Percentiles rank a stretch among this genome's conserved stretches.
These are phyloP conservation scores for Backusella luteola DNA, from an alignment of 192 early-diverging fungal genomes.

Conservation along the genomic window DNA sequence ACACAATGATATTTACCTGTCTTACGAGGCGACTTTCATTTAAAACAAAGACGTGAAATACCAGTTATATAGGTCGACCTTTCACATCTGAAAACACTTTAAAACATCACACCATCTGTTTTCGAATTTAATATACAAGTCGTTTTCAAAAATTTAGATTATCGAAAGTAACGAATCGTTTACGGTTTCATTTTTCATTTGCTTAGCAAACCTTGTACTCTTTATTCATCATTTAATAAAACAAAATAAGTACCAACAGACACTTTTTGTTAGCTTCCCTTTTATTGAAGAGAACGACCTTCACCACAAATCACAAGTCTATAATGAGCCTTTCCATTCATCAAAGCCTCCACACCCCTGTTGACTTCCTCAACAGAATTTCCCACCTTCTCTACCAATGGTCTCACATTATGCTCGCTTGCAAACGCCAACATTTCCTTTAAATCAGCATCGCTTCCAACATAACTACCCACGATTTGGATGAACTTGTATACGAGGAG, in stretches of 20 bases:
- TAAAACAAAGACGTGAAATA: too few species aligned
- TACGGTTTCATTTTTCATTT: not conserved
- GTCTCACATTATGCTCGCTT: slow-evolving; percentile 56
- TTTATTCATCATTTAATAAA: too few species aligned
- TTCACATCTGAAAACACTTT: too few species aligned
- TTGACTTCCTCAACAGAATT: slow-evolving; percentile 60
- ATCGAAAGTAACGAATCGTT: too few species aligned
- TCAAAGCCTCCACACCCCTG: slow-evolving; percentile 58
- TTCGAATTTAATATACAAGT: too few species aligned
- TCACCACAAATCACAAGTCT: slow-evolving; percentile 54
- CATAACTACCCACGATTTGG: slow-evolving; percentile 61
- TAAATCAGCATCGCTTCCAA: slow-evolving; percentile 57
- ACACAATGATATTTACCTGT: too few species aligned
- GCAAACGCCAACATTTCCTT: slow-evolving; percentile 70
- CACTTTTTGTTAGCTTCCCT: not conserved
- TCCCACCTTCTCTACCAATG: slow-evolving; percentile 60
- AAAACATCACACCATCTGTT: too few species aligned
- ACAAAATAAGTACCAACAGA: too few species aligned
- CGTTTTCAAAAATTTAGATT: too few species aligned
- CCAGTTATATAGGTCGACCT: too few species aligned
- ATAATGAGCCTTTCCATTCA: slow-evolving; percentile 64
- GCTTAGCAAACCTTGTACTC: not conserved
- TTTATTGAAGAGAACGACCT: slow-evolving; percentile 1
- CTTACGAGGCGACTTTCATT: too few species aligned
- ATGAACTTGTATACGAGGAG: slow-evolving; percentile 50